These are phyloP conservation scores for Colletotrichum tabaci DNA, from an alignment of 2,329 filamentous ascomycete species.

Conservation along the genomic window DNA sequence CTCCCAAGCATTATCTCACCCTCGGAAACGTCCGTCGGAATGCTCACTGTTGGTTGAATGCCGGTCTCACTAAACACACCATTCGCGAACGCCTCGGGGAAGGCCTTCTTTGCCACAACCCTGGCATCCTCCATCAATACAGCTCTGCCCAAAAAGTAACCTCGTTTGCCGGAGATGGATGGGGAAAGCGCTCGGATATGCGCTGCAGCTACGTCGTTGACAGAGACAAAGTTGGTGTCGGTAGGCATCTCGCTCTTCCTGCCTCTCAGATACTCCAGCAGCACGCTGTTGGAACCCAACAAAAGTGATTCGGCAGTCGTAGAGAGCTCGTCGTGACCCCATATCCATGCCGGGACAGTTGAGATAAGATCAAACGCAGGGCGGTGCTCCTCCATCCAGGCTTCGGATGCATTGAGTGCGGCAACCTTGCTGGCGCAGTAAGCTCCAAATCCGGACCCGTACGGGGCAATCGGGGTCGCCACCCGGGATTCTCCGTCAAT, in stretches of 20 bases:
- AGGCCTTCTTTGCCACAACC: conserved; percentile 6
- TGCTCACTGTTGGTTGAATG: conserved; percentile 6
- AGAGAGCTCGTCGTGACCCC: conserved; percentile 54
- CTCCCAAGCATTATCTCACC: conserved; percentile 52
- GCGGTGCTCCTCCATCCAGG: conserved; percentile 50
- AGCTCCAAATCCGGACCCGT: conserved; percentile 49
- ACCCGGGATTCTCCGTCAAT: conserved; percentile 24
- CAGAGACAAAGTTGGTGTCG: conserved; percentile 51
- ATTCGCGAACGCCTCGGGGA: conserved; percentile 18
- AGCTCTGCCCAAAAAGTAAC: conserved; percentile 14
- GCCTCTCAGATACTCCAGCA: conserved; percentile 53
- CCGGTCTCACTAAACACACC: conserved; percentile 7
- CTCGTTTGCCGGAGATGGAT: conserved; percentile 48
- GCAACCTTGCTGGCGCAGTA: conserved; percentile 55
- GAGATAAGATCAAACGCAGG: conserved; percentile 54
- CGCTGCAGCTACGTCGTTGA: conserved; percentile 54
- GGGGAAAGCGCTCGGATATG: conserved; percentile 55
- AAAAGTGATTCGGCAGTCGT: conserved; percentile 45
- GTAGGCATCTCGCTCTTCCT: conserved; percentile 42
- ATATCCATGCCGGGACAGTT: conserved; percentile 53
- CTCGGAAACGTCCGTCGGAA: conserved; percentile 46
- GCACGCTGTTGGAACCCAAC: conserved; percentile 50
- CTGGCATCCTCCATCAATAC: conserved; percentile 21
- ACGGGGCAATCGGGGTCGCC: conserved; percentile 45
- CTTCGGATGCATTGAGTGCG: conserved; percentile 51